These are phyloP conservation scores for Plantago lanceolata DNA, from an alignment of 305 asterid genomes.

Conservation along the genomic window DNA sequence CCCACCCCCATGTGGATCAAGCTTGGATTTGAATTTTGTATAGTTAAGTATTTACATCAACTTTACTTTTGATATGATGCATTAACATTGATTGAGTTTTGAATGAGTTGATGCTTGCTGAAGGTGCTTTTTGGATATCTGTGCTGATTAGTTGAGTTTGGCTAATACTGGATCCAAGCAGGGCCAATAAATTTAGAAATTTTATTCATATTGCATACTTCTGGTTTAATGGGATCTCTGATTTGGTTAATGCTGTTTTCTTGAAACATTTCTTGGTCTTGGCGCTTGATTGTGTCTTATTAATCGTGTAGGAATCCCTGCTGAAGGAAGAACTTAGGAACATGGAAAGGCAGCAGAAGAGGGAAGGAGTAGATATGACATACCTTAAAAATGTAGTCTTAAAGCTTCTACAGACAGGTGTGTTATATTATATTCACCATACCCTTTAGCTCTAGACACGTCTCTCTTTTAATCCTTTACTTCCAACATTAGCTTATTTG, in stretches of 20 bases:
- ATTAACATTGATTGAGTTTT: no score
- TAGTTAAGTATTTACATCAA: no score
- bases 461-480: slow-evolving; percentile 2
- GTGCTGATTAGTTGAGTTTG: not conserved
- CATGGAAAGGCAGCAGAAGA: slow-evolving; percentile 82
- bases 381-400: slow-evolving; percentile 85
- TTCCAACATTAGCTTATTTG: not conserved
- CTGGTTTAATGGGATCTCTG: not conserved
- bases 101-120: no score
- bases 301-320: slow-evolving; percentile 61
- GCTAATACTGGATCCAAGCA: no score
- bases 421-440: slow-evolving; percentile 10
- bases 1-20: no score
- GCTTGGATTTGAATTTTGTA: no score
- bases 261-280: not conserved
- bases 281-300: slow-evolving; percentile 21
- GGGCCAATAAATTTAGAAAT: no score
- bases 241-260: not conserved
- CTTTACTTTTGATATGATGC: no score
- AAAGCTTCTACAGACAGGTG: slow-evolving; percentile 96
- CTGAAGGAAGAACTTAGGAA: slow-evolving; percentile 91
- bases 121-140: not conserved
- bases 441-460: slow-evolving; percentile 16
- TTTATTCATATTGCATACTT: not conserved
- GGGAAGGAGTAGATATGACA: slow-evolving; percentile 99